A percentile compares a stretch with the other conserved stretches of the same genome.
Evolutionary conservation across 1,284 basidiomycete genomes (phyloP).

Genomic region (Ganoderma leucocontextum): DNA sequence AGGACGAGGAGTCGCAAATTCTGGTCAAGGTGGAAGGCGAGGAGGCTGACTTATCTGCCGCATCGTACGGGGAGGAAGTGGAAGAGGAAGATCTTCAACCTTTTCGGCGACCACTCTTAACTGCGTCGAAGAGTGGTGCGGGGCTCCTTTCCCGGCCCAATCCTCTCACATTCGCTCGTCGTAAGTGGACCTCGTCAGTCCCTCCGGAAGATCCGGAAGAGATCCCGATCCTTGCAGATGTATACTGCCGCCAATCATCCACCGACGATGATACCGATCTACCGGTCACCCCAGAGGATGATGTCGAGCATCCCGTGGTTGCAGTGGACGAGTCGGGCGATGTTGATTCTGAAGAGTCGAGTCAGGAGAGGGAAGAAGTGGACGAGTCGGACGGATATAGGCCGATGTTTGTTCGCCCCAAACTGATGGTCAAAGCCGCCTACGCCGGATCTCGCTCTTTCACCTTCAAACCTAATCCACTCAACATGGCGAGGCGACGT

Average conservation of each 20-base stretch:
- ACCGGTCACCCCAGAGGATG: constrained; percentile 36
- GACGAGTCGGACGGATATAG: constrained; percentile 34
- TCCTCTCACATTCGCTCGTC: constrained; percentile 46
- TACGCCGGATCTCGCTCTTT: constrained; percentile 35
- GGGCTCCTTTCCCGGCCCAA: constrained; percentile 42
- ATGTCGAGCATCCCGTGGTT: constrained; percentile 17
- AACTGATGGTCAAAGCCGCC: constrained; percentile 28
- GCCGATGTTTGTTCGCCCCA: constrained; percentile 42
- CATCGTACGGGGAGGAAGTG: constrained; percentile 37
- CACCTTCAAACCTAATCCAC: constrained; percentile 59
- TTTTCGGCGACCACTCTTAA: constrained; percentile 30
- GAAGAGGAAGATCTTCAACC: constrained; percentile 28
- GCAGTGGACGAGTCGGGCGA: constrained; percentile 14
- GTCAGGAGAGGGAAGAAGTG: constrained; percentile 27
- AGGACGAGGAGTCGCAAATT: constrained; percentile 24
- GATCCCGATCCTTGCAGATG: constrained; percentile 15
- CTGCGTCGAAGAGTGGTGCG: constrained; percentile 32
- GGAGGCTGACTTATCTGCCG: constrained; percentile 32
- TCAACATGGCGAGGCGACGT: constrained; percentile 60
- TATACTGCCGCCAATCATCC: constrained; percentile 23
- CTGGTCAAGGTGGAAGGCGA: constrained; percentile 30
- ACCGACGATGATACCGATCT: constrained; percentile 36
- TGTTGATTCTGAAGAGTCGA: constrained; percentile 7
- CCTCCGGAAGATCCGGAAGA: constrained; percentile 31
- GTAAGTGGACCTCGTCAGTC: constrained; percentile 42